Evolutionary conservation across 1,139 yeast genomes (phyloP).

Genomic region (Geotrichum cucujoidarum): DNA sequence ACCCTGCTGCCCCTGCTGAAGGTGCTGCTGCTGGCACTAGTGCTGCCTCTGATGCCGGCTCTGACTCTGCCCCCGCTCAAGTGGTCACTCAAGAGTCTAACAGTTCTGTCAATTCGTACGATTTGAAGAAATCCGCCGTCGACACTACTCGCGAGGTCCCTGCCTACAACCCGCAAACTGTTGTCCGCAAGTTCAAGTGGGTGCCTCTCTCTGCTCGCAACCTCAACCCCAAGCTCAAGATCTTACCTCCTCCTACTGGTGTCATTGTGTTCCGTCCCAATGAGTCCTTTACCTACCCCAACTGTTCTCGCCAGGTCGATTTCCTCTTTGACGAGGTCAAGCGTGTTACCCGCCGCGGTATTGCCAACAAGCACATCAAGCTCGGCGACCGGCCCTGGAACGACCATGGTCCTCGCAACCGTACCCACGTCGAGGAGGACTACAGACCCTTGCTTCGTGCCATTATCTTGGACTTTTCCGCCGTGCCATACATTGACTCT

Average conservation of each 20-base stretch:
- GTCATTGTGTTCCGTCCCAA: slow-evolving; percentile 78
- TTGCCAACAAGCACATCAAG: slow-evolving; percentile 32
- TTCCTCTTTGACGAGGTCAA: slow-evolving; percentile 64
- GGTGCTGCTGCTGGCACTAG: background rate
- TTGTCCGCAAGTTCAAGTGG: slow-evolving; percentile 44
- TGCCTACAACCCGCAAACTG: slow-evolving; percentile 24
- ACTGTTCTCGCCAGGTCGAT: slow-evolving; percentile 71
- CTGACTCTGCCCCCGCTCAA: too few species aligned
- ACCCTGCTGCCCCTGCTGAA: slow-evolving; percentile 21
- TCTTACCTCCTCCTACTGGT: slow-evolving; percentile 84
- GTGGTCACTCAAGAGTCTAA: too few species aligned
- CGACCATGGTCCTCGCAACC: slow-evolving; percentile 31
- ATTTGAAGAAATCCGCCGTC: background rate
- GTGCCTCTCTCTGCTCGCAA: slow-evolving; percentile 61
- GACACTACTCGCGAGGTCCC: background rate
- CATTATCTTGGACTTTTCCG: slow-evolving; percentile 74
- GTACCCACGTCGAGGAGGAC: slow-evolving; percentile 19
- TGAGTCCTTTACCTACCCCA: slow-evolving; percentile 78
- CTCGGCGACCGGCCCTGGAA: slow-evolving; percentile 86
- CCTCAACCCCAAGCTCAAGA: slow-evolving; percentile 53
- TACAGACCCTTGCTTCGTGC: slow-evolving; percentile 62
- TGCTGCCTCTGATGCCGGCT: background rate
- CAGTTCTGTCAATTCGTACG: background rate
- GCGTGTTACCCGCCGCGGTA: slow-evolving; percentile 50
- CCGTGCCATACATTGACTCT: slow-evolving; percentile 69